Base-by-base conservation (phyloP, 2,329 filamentous ascomycete genomes). In the Fusarium heterosporum region DNA sequence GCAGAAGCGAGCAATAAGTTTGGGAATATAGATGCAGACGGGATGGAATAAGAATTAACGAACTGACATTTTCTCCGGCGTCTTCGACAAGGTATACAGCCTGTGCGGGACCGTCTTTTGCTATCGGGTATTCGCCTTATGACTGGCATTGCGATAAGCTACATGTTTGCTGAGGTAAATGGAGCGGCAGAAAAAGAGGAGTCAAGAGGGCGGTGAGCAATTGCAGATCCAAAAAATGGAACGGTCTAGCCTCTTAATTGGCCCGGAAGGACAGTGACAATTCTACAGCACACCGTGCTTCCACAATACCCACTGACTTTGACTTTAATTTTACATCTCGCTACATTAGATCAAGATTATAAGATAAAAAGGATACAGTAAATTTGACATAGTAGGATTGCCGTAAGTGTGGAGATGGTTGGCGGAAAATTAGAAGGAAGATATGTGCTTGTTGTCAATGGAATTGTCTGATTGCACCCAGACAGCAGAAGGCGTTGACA, bases 81-180 rank as follows among this genome's bases (percentile, higher is more conserved):
- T 22, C 66, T 68, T 32, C 64, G 64, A 28, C 64, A 67, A 8
- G 59, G 64, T 22, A 67, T 61, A 19, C 58, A 61, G 17, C 58
- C 58, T 55, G 56, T 61, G 41, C 58, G 58, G 26, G 58, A 61
- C 26, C 58, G 42, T 47, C 58, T 61, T 42, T 61, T 61, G 36
- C 55, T 61, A 61, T 61, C 58, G 26, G 58, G 58, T 28, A 61
- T 61, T 61, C 56, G 58, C 55, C 56, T 61, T n/a, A 61, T 46
- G 17, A 61, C 56, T 61, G 58, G 58, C 58, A 61, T 61, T 16
- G 36, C 48, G 48, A 61, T 55, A 61, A 42, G 58, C 25, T n/a
- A 28, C 26, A 40, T 16, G 36, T 42, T 40, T 42, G 43, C 38
- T 26, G 32, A 36, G 34, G 30, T 45, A 40, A 36, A 61, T 61